Conservation (phyloP, 192 early-diverging fungal species). For the Coemansia guatemalensis region DNA sequence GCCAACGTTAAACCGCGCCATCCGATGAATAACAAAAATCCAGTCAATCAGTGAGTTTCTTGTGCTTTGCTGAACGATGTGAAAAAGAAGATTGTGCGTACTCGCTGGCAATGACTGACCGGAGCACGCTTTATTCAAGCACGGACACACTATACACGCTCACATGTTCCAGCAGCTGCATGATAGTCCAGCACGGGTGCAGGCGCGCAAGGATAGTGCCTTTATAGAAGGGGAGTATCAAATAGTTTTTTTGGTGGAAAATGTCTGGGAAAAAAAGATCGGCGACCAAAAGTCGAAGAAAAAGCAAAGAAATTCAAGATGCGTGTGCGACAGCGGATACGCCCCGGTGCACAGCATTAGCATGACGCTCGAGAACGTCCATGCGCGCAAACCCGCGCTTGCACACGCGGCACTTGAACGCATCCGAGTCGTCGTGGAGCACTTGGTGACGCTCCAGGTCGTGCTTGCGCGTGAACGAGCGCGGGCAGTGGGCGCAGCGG, state of each 20-base stretch:
- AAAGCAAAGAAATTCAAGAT: background rate
- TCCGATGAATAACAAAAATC: background rate
- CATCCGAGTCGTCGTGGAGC: constrained; percentile 54
- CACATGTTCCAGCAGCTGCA: no score
- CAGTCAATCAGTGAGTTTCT: no score
- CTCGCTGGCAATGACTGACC: background rate
- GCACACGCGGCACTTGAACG: constrained; percentile 58
- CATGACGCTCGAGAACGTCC: constrained; percentile 58
- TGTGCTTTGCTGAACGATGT: background rate
- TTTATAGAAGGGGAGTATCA: background rate
- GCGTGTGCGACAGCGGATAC: background rate
- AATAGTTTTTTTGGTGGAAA: constrained; percentile 1
- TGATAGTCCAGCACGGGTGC: background rate
- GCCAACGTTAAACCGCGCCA: constrained; percentile 35
- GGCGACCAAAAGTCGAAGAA: constrained; percentile 2
- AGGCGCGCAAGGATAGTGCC: background rate
- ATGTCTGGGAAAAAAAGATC: background rate
- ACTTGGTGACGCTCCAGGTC: constrained; percentile 72
- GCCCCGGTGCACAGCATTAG: constrained; percentile 37
- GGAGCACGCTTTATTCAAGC: no score
- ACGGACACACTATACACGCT: background rate
- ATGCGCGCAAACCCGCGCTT: constrained; percentile 54
- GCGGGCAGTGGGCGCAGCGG: constrained; percentile 59
- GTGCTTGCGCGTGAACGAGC: constrained; percentile 78
- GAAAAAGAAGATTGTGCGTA: background rate